Conservation (phyloP, 2,329 filamentous ascomycete species). For the Hypoxylon sp. region DNA sequence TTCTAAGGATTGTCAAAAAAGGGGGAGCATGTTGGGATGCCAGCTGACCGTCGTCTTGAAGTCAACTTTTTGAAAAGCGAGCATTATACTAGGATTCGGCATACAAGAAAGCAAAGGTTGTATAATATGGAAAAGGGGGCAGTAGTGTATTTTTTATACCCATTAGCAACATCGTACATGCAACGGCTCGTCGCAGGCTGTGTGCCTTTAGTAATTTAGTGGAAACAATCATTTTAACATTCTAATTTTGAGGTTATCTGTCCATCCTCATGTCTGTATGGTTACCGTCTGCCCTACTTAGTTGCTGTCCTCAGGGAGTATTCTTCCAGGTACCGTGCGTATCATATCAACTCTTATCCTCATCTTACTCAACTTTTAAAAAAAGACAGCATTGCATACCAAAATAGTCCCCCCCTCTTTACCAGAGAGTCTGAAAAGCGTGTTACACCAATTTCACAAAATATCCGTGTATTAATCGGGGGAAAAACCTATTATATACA, state of each 20-base stretch:
- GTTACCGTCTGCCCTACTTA: too few species aligned
- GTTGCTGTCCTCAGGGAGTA: too few species aligned
- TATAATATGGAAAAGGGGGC: slow-evolving; percentile 19
- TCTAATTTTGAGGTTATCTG: slow-evolving; percentile 1
- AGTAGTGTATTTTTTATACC: slow-evolving; percentile 34
- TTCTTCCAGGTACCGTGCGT: too few species aligned
- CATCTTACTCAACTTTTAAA: too few species aligned
- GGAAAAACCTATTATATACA: not conserved
- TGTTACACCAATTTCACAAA: not conserved
- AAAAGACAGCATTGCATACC: too few species aligned
- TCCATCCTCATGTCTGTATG: not conserved
- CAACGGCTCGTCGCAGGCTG: slow-evolving; percentile 27
- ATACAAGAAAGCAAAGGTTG: slow-evolving; percentile 19
- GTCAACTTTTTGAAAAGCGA: slow-evolving; percentile 21
- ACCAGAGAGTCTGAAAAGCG: too few species aligned
- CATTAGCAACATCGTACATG: slow-evolving; percentile 43
- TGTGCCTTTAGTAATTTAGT: slow-evolving; percentile 29
- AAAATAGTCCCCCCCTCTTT: too few species aligned
- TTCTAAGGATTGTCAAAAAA: slow-evolving; percentile 20
- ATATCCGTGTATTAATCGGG: not conserved
- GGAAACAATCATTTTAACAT: slow-evolving; percentile 21
- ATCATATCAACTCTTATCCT: too few species aligned
- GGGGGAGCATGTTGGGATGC: slow-evolving; percentile 31
- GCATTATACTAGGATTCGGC: slow-evolving; percentile 35
- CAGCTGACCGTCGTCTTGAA: slow-evolving; percentile 9